phyloP scores from a whole-genome alignment of 164 flowering plant genomes.

The Houttuynia cordata region DNA sequence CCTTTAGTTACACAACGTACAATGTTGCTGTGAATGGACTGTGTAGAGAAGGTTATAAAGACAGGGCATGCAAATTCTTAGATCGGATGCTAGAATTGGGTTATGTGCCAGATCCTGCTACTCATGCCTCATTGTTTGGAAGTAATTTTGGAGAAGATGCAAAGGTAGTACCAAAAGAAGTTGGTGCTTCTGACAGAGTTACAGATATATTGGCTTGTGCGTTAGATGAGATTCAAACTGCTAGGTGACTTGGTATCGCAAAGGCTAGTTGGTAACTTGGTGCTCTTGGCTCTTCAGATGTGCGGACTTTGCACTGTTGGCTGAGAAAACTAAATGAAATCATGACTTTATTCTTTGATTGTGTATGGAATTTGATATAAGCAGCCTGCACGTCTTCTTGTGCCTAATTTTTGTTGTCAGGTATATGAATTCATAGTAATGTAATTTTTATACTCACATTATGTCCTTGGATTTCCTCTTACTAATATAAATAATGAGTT shows the following conservation, averaged over 20 bases:
- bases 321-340: too few species aligned
- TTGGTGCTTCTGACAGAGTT: conserved; percentile 27
- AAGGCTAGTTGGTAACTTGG: neutral
- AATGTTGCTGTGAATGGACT: conserved; percentile 40
- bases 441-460: too few species aligned
- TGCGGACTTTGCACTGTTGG: too few species aligned
- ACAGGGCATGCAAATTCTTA: conserved; percentile 33
- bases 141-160: conserved; percentile 16
- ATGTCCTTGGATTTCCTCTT: too few species aligned
- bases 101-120: conserved; percentile 56
- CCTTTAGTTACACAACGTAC: conserved; percentile 30
- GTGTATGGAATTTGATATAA: too few species aligned
- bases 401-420: too few species aligned
- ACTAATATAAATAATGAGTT: too few species aligned
- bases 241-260: neutral
- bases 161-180: neutral
- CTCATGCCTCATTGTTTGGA: conserved; percentile 47
- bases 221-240: conserved; percentile 11
- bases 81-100: conserved; percentile 68
- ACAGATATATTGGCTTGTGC: conserved; percentile 51
- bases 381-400: too few species aligned
- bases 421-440: too few species aligned
- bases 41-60: conserved; percentile 46
- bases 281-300: neutral
- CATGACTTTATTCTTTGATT: too few species aligned